These are phyloP conservation scores for Metarhizium robertsii DNA, from an alignment of 2,329 filamentous ascomycete species.

Conservation along the genomic window DNA sequence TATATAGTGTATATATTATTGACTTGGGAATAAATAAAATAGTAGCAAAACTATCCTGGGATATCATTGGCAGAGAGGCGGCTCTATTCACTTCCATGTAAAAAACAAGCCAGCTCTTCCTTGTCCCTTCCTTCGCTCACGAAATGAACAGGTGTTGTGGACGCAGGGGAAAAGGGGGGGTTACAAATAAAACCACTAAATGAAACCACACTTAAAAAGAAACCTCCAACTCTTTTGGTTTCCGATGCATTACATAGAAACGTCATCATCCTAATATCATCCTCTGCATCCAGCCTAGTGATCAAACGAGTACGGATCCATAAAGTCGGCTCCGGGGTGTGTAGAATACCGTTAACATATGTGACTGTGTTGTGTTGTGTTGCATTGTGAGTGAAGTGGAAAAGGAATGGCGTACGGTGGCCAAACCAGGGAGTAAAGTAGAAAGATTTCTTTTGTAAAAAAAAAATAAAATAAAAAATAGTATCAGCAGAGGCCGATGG, in stretches of 20 bases:
- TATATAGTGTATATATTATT: background rate
- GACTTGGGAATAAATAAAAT: background rate
- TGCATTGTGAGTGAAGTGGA: background rate
- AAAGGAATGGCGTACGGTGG: background rate
- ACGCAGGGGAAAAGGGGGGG: background rate
- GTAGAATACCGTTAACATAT: background rate
- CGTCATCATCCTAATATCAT: background rate
- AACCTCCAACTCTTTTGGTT: background rate
- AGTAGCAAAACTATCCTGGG: background rate
- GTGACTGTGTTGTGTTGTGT: background rate
- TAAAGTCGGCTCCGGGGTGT: background rate
- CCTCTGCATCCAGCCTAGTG: background rate
- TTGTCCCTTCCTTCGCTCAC: background rate
- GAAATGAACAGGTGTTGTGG: background rate
- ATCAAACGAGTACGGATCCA: background rate
- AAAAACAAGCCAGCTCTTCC: background rate
- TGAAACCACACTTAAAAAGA: background rate
- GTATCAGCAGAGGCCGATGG: background rate
- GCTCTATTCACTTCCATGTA: background rate
- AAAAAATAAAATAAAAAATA: background rate
- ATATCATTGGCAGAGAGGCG: background rate
- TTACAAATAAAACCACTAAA: background rate
- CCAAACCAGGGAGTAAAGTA: background rate
- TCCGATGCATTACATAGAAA: constrained; percentile 2
- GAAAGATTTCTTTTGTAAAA: background rate